Evolutionary conservation across 1,139 yeast species (phyloP), one percentile per base, ranked within the genome.

Genomic region (Blastobotrys ciferrii): DNA sequence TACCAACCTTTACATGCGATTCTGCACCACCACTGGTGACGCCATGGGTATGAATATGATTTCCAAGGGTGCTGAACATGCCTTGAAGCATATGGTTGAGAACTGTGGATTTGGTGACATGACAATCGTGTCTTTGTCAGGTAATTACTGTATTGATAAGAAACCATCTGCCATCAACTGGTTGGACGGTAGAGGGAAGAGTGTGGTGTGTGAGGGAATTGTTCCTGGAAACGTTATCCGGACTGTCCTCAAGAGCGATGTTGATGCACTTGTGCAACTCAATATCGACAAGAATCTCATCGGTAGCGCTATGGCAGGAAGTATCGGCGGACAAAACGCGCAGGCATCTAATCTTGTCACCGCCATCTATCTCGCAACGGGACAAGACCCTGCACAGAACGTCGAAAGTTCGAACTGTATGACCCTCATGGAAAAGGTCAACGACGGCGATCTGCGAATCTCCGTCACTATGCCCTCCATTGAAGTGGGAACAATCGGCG

Each of bases 31-130:
- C 38, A 92, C 99, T 32, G 99, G 99, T 69, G 99, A 92, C 74
- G 98, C 98, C 15, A 92, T 92, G 99, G 99, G 98, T 58, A 92
- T 92, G 99, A 92, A 92, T 67, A 94, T 92, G 99, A 94, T 92
- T 57, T 92, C 98, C 30, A 92, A 92, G 71, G 99, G 98, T 68
- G 97, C 88, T 46, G 99, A 94, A 68, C 76, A 75, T 66, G 80
- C 96, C 1, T 78, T 92, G 64, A 82, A 82, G 58, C 81, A 77
- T 66, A 89, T 92, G 96, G 81, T 78, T 44, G 88, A 85, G 62
- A 89, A 84, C 61, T 84, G 85, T 66, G 98, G 97, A 2, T 92
- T 92, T 81, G 82, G 79, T 13, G 98, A 92, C 70, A 92, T 92
- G 99, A 81, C 79, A 54, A 80, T 94, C 49, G 82, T 92, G 48